Evolutionary conservation across 257 asterid genomes (phyloP).

Genomic region (Primulina tabacum): DNA sequence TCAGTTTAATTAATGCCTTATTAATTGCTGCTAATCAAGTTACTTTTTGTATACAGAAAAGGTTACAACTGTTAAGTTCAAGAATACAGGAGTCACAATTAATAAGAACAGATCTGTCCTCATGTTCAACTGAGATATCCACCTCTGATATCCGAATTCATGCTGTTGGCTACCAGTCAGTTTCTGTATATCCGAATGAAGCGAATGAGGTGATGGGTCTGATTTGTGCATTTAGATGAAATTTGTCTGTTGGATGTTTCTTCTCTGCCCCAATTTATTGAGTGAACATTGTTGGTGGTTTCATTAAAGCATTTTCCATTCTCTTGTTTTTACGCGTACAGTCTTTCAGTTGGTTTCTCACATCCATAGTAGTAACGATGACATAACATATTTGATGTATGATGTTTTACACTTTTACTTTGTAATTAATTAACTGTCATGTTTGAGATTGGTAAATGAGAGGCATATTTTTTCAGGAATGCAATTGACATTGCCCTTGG

Average conservation of each 20-base stretch:
- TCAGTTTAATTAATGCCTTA: conserved; percentile 13
- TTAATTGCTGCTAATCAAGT: conserved; percentile 21
- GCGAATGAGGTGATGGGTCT: conserved; percentile 39
- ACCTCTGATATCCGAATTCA: conserved; percentile 31
- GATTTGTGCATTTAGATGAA: conserved; percentile 17
- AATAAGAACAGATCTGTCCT: conserved; percentile 37
- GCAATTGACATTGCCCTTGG: too few relatives aligned
- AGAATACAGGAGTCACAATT: conserved; percentile 54
- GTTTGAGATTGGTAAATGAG: too few relatives aligned
- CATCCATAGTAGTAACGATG: neutral
- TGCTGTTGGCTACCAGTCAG: conserved; percentile 30
- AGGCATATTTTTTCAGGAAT: too few relatives aligned
- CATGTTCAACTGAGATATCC: conserved; percentile 26
- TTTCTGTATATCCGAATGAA: conserved; percentile 29
- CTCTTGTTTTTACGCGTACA: conserved; percentile 4
- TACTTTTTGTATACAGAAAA: conserved; percentile 53
- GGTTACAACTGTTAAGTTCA: conserved; percentile 43
- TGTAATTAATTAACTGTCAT: too few relatives aligned
- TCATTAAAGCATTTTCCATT: neutral
- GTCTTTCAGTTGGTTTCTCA: conserved; percentile 7
- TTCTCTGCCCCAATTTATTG: conserved; percentile 18
- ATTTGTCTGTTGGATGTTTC: conserved; percentile 1
- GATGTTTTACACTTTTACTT: too few relatives aligned
- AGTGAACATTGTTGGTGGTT: conserved; percentile 13
- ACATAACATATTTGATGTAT: too few relatives aligned